Evolutionary conservation across 1,284 basidiomycete species (phyloP).

Genomic region (Moesziomyces parantarcticus): DNA sequence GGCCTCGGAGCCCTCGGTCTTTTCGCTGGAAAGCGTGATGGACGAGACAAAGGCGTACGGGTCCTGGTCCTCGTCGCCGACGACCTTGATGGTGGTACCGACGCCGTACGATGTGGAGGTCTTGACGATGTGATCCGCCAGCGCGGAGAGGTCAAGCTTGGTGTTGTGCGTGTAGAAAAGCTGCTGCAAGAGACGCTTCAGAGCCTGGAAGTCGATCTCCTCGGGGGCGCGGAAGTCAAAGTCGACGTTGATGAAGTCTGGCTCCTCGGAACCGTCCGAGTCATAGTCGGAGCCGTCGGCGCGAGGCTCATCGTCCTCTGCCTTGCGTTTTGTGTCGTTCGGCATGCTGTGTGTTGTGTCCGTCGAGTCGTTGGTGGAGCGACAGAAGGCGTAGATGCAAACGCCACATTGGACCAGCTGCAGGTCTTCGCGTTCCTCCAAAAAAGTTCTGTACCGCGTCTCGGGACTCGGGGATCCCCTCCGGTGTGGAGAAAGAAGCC

Average conservation of each 20-base stretch:
- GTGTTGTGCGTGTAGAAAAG: constrained; percentile 65
- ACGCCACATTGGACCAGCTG: neutral
- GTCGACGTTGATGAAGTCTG: constrained; percentile 65
- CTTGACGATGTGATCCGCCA: constrained; percentile 54
- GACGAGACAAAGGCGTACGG: constrained; percentile 65
- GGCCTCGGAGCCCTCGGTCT: constrained; percentile 16
- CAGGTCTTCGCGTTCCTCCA: too few relatives aligned
- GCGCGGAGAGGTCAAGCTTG: constrained; percentile 48
- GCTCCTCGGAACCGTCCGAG: constrained; percentile 41
- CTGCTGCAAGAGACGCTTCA: constrained; percentile 64
- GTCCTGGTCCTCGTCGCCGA: constrained; percentile 61
- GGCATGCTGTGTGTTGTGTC: constrained; percentile 14
- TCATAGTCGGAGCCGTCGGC: constrained; percentile 47
- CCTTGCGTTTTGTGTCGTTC: constrained; percentile 44
- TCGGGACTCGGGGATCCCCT: too few relatives aligned
- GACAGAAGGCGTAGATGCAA: too few relatives aligned
- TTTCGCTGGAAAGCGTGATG: constrained; percentile 34
- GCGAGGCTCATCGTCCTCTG: constrained; percentile 38
- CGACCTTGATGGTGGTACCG: constrained; percentile 64
- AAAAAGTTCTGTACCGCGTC: too few relatives aligned
- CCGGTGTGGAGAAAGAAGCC: too few relatives aligned
- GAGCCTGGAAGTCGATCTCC: constrained; percentile 60
- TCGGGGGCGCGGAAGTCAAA: constrained; percentile 63
- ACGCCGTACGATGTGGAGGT: constrained; percentile 41
- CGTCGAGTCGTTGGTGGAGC: neutral